Conservation (phyloP, 371 early-diverging fungal species). For the Syncephalastrum sp. region DNA sequence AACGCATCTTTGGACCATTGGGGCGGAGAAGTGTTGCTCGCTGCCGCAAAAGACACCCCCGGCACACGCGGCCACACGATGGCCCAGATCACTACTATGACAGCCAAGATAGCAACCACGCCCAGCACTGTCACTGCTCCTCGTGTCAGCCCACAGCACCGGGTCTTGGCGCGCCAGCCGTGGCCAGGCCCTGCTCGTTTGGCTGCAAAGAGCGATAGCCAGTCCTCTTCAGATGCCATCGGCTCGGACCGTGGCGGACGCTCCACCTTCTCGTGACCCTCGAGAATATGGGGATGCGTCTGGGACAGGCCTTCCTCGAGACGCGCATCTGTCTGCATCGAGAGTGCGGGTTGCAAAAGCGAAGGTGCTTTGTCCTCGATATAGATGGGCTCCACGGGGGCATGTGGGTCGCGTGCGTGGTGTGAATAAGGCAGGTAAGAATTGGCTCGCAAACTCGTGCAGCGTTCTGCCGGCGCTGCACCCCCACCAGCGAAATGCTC, state of each 20-base stretch:
- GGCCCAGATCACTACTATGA: constrained; percentile 31
- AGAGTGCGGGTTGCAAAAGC: constrained; percentile 19
- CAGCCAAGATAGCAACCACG: background rate
- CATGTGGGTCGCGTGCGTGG: constrained; percentile 34
- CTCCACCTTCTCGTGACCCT: too few species aligned
- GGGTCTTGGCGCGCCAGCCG: too few species aligned
- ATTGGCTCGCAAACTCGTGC: constrained; percentile 27
- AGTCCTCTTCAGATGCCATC: too few species aligned
- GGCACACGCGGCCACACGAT: constrained; percentile 47
- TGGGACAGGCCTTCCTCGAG: constrained; percentile 8
- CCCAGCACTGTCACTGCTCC: too few species aligned
- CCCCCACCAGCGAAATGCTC: background rate
- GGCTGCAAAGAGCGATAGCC: too few species aligned
- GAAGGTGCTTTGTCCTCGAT: constrained; percentile 30
- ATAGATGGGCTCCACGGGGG: constrained; percentile 32
- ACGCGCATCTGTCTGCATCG: constrained; percentile 24
- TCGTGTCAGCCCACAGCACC: too few species aligned
- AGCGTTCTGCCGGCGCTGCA: background rate
- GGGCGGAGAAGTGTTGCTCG: constrained; percentile 15
- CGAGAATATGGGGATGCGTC: too few species aligned
- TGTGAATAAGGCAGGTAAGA: constrained; percentile 49
- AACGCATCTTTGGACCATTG: constrained; percentile 8
- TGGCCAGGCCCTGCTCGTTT: too few species aligned
- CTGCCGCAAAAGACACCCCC: constrained; percentile 17
- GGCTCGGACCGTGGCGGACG: too few species aligned